Conservation (phyloP, 805 yeast genomes). For the Peterozyma xylosa region DNA sequence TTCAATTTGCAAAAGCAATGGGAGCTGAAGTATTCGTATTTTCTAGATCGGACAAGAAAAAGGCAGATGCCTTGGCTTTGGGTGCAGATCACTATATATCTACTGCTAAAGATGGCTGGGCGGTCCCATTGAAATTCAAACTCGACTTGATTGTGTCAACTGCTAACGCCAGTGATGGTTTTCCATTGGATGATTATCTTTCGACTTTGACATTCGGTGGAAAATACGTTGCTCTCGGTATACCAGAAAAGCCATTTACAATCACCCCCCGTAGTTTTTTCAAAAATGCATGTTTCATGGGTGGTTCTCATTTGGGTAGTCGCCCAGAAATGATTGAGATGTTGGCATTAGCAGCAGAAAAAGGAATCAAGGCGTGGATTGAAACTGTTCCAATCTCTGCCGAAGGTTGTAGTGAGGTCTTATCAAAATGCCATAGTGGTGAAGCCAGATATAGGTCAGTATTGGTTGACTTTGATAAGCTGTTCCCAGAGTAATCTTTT, state of each 20-base stretch:
- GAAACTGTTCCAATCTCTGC: constrained; percentile 50
- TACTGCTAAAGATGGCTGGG: constrained; percentile 33
- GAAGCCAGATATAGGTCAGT: constrained; percentile 62
- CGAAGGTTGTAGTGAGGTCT: constrained; percentile 45
- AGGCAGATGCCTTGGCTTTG: constrained; percentile 40
- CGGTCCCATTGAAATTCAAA: constrained; percentile 11
- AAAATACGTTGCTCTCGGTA: constrained; percentile 56
- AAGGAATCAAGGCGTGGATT: constrained; percentile 54
- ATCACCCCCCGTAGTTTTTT: constrained; percentile 32
- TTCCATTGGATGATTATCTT: constrained; percentile 42
- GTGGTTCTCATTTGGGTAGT: constrained; percentile 55
- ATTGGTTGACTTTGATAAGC: constrained; percentile 46
- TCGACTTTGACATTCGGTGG: constrained; percentile 49
- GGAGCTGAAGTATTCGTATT: constrained; percentile 59
- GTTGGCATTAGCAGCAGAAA: constrained; percentile 55
- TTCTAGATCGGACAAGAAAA: constrained; percentile 43
- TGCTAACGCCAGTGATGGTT: constrained; percentile 41
- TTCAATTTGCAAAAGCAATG: constrained; percentile 50
- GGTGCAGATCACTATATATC: constrained; percentile 53
- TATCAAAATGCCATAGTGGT: constrained; percentile 44
- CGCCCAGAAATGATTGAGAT: constrained; percentile 59
- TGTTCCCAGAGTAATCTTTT: constrained; percentile 17
- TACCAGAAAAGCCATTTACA: constrained; percentile 44
- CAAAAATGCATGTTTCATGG: constrained; percentile 36
- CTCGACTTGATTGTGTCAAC: constrained; percentile 48